Conservation (phyloP, 2,329 filamentous ascomycete genomes). For the Arthroderma sp. region DNA sequence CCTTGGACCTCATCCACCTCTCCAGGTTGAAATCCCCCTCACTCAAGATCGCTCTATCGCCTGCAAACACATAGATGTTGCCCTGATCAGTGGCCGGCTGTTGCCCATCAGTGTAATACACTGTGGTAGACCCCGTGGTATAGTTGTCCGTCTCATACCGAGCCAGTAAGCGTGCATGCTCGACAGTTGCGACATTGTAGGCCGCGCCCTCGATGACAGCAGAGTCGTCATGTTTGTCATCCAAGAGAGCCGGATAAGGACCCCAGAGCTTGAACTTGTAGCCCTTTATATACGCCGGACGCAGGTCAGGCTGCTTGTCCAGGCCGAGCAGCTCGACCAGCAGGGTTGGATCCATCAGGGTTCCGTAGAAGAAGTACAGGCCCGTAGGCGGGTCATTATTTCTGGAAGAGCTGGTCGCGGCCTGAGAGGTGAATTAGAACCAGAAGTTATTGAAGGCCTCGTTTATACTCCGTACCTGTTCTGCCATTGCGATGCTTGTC, state of each 20-base stretch:
- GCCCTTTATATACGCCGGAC: conserved; percentile 18
- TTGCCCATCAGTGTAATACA: conserved; percentile 5
- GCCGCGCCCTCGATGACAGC: conserved; percentile 17
- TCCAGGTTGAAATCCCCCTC: conserved; percentile 8
- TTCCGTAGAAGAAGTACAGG: conserved; percentile 28
- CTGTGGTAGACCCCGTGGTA: background rate
- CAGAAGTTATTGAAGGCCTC: background rate
- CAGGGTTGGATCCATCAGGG: conserved; percentile 23
- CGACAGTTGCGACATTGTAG: conserved; percentile 16
- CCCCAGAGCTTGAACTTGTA: conserved; percentile 23
- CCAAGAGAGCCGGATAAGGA: conserved; percentile 20
- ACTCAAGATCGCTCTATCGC: background rate
- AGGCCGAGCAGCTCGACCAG: conserved; percentile 19
- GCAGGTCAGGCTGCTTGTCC: conserved; percentile 14
- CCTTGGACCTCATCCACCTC: conserved; percentile 1
- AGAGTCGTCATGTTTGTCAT: conserved; percentile 11
- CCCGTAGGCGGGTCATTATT: background rate
- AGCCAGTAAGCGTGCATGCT: conserved; percentile 5
- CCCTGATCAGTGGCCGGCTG: background rate
- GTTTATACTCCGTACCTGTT: background rate
- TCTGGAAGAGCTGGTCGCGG: background rate
- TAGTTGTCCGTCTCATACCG: conserved; percentile 10
- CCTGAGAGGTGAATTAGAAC: background rate
- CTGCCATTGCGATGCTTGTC: background rate
- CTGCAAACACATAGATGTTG: conserved; percentile 8